Base-by-base conservation (phyloP, 805 yeast species). In the Ogataea henricii region DNA sequence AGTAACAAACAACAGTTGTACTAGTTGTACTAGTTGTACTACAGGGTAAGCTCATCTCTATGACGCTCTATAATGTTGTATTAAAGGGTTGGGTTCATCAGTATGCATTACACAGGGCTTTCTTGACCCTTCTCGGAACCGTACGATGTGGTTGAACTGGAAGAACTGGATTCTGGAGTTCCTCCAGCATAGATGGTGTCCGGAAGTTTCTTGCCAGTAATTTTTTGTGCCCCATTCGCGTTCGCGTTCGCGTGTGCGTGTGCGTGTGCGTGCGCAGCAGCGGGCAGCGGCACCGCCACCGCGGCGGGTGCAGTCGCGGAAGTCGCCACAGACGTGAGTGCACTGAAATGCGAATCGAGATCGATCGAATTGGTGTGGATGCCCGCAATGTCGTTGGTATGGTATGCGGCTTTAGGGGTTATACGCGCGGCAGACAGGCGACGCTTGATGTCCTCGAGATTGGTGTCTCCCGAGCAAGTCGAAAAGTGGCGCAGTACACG, bases 331-430 rank as follows among this genome's bases (percentile, higher is more conserved):
- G 39, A 12, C 16, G 39, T 21, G 25, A 14, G 14, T 5, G 4
- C 17, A 26, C 18, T 17, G 23, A 39, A 33, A 21, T 51, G 50
- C 16, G 46, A 43, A 9, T 44, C 35, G 20, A 46, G 29, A 38
- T 54, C 51, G 13, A 60, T 51, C 8, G 63, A 54, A 25, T 53
- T 49, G 5, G 58, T 51, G 40, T 64, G 67, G 27, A 73, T 69
- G 4, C 80, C 81, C 2, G 80, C 79, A 36, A 74, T 69, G 45
- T 68, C 69, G 51, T 77, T 70, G 0, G 80, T 62, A 42, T 73
- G 69, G 6, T 60, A 56, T 2, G 76, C 77, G 2, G 79, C 78
- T 27, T 61, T 66, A 8, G 54, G 52, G 1, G 78, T 70, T 42
- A 77, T 69, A 25, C 69, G 69, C 6, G 74, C 73, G 12, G 62